A percentile compares a stretch with the other conserved stretches of the same genome.
These are phyloP conservation scores for Saturnispora mendoncae DNA, from an alignment of 805 yeast genomes.

Conservation along the genomic window DNA sequence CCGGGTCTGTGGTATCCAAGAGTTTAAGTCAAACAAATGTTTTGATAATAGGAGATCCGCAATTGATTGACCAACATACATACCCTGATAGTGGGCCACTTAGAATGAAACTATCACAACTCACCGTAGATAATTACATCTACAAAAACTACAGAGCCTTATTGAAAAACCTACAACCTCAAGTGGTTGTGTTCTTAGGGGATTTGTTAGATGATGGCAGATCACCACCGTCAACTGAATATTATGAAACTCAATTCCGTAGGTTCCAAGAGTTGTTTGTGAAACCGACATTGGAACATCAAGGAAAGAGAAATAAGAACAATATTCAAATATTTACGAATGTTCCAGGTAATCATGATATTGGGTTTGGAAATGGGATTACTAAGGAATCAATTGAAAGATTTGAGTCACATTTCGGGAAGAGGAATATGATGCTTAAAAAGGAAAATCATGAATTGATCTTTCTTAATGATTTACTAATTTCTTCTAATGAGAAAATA, in stretches of 20 bases:
- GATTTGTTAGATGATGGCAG: conserved; percentile 94
- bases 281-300: conserved; percentile 26
- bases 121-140: conserved; percentile 68
- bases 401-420: conserved; percentile 67
- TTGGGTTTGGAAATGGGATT: conserved; percentile 79
- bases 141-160: conserved; percentile 63
- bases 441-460: conserved; percentile 66
- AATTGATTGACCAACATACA: conserved; percentile 77
- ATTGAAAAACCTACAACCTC: conserved; percentile 56
- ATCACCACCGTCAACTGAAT: conserved; percentile 40
- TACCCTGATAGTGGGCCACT: conserved; percentile 62
- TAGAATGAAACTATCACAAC: conserved; percentile 45
- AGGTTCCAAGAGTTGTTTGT: conserved; percentile 59
- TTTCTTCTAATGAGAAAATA: conserved; percentile 49
- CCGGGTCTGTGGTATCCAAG: background rate
- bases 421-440: conserved; percentile 45
- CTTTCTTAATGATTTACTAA: conserved; percentile 69
- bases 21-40: conserved; percentile 10
- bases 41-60: conserved; percentile 83
- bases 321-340: conserved; percentile 35
- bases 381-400: conserved; percentile 46
- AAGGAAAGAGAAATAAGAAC: conserved; percentile 6
- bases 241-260: conserved; percentile 42
- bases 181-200: conserved; percentile 72
- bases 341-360: conserved; percentile 89